These are phyloP conservation scores for Calocybe indica DNA, from an alignment of 768 basidiomycete species.

Conservation along the genomic window DNA sequence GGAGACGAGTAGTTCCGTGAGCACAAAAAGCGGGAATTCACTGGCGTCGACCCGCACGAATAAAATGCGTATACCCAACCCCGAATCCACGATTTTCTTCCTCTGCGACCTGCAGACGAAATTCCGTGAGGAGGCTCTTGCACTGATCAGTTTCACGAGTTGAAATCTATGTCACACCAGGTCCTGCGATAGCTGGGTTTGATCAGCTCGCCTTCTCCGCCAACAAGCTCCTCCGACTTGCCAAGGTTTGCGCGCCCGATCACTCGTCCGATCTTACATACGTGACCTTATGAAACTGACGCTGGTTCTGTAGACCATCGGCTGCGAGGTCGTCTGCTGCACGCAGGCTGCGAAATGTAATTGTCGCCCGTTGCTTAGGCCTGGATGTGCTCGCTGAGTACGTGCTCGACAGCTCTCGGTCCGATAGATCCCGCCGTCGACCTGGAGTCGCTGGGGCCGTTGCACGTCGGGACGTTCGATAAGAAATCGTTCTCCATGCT, in stretches of 20 bases:
- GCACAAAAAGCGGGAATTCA: no score
- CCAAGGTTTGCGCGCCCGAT: slow-evolving; percentile 6
- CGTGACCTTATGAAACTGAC: background rate
- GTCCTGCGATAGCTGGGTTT: slow-evolving; percentile 10
- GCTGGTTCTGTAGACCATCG: slow-evolving; percentile 6
- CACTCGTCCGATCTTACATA: background rate
- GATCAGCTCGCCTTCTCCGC: slow-evolving; percentile 14
- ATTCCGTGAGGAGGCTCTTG: slow-evolving; percentile 11
- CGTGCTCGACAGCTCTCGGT: slow-evolving; percentile 49
- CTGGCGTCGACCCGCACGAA: no score
- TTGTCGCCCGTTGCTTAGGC: background rate
- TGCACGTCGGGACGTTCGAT: slow-evolving; percentile 57
- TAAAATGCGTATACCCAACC: background rate
- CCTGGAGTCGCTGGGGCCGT: slow-evolving; percentile 42
- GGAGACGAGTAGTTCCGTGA: no score
- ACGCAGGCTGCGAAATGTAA: slow-evolving; percentile 13
- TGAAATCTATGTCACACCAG: slow-evolving; percentile 1
- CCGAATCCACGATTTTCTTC: slow-evolving; percentile 12
- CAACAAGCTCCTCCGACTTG: slow-evolving; percentile 15
- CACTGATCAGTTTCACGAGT: background rate
- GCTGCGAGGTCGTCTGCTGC: slow-evolving; percentile 15
- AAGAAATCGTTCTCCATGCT: slow-evolving; percentile 89
- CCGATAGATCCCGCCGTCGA: slow-evolving; percentile 59
- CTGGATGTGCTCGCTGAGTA: background rate
- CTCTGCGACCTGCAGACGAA: slow-evolving; percentile 13